Base-by-base conservation (phyloP, 208 protist genomes). In the Leishmania gerbilli region DNA sequence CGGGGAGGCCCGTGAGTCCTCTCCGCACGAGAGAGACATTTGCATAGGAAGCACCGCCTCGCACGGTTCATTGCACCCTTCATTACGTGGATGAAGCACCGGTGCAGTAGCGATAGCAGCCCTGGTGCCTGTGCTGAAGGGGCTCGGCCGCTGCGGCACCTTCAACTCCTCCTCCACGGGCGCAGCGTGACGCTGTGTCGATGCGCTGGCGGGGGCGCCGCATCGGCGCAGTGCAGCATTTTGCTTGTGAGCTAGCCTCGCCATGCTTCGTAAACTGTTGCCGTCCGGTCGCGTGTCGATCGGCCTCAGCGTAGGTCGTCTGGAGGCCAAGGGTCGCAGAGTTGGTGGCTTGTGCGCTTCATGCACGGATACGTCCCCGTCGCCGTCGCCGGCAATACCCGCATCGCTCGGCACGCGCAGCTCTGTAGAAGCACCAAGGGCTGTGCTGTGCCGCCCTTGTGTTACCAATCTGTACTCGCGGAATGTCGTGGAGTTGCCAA, bases 401-500 rank as follows among this genome's bases (percentile, higher is more conserved):
- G 24, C 74, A 47, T 40, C 74, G 1, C 56, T 24, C 37, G 53
- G 53, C 15, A 27, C 40, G 31, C 17, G 42, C 34, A n/a, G 47
- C n/a, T 76, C 51, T 62, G 15, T n/a, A 31, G 56, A 77, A 64
- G 15, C 37, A 17, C 24, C 53, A 9, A 17, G 24, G n/a, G 24
- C 34, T 60, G 42, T 37, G 31, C 37, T n/a, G 0, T 62, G 77
- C 6, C 1, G 6, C 64, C 67, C 85, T 19, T 42, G 24, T 4
- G 40, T 7, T 7, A 81, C 77, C 62, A 87, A 49, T 37, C 72
- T 67, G 76, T 95, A 95, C 68, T 92, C 83, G 37, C 89, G 87
- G 69, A 95, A 95, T 3, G 86, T 89, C 15, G 74, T 84, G 3
- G 82, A 88, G n/a, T 78, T 85, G 65, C 86, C 91, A 0, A 93